phyloP scores from a whole-genome alignment of 192 early-diverging fungal genomes.

The Umbelopsis sp. region DNA sequence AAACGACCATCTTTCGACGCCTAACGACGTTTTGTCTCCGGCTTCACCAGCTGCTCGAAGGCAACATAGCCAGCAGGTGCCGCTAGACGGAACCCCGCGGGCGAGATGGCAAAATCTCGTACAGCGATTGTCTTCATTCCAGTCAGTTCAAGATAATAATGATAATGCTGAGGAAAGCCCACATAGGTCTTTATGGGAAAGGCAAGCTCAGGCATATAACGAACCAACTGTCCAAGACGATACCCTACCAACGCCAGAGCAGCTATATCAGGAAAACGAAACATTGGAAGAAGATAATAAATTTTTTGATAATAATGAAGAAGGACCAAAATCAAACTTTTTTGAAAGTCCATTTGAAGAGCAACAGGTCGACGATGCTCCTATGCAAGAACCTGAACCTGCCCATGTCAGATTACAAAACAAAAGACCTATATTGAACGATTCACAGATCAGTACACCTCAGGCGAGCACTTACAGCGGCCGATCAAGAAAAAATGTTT shows the following conservation, averaged over 20 bases:
- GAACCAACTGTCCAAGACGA: conserved; percentile 15
- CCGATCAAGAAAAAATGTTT: not conserved
- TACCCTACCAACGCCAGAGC: conserved; percentile 18
- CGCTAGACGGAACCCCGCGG: not conserved
- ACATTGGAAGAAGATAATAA: not conserved
- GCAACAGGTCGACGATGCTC: not conserved
- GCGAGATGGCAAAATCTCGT: conserved; percentile 21
- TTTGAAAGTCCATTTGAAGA: conserved; percentile 12
- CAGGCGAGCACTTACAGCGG: not conserved
- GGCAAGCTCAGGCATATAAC: not conserved
- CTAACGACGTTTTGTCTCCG: not conserved
- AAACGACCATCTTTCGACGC: not conserved
- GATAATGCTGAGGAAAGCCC: not conserved
- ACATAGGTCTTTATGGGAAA: conserved; percentile 7
- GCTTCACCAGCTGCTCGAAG: not conserved
- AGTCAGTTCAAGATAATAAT: not conserved
- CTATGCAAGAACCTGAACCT: not conserved
- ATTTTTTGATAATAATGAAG: not conserved
- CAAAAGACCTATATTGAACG: not conserved
- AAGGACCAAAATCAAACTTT: not conserved
- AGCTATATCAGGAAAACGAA: conserved; percentile 2
- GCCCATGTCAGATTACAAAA: not conserved
- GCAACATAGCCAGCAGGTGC: not conserved
- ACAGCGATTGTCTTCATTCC: not conserved
- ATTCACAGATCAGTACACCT: not conserved